Conservation (phyloP, 2,329 filamentous ascomycete genomes). For the Colletotrichum tabaci region DNA sequence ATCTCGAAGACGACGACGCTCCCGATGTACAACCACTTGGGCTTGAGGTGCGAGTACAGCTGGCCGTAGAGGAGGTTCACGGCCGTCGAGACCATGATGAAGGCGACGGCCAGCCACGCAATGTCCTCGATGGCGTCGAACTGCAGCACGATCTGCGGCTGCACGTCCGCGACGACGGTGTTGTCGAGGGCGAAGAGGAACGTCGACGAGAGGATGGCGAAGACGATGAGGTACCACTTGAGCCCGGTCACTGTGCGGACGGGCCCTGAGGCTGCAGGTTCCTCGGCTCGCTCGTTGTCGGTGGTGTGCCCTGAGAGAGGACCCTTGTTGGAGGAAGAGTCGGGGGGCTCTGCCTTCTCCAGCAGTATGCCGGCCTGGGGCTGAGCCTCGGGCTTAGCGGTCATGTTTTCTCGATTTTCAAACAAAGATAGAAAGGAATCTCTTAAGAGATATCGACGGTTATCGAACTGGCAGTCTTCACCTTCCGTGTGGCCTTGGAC, state of each 20-base stretch:
- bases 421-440: neutral
- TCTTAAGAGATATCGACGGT: neutral
- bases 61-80: conserved; percentile 42
- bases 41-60: conserved; percentile 51
- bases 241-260: conserved; percentile 29
- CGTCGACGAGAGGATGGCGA: conserved; percentile 41
- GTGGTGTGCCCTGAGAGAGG: conserved; percentile 23
- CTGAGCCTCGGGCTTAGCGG: neutral
- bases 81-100: conserved; percentile 44
- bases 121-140: conserved; percentile 56
- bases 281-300: conserved; percentile 23
- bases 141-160: conserved; percentile 54
- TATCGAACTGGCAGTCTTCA: neutral
- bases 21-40: conserved; percentile 52
- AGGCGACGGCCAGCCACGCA: conserved; percentile 54
- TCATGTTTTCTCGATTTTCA: neutral
- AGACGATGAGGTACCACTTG: conserved; percentile 43
- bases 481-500: neutral
- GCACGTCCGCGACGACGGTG: conserved; percentile 63
- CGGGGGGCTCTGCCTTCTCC: conserved; percentile 16
- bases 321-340: conserved; percentile 24
- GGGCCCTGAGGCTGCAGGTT: neutral
- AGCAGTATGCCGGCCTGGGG: neutral
- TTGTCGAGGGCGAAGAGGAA: conserved; percentile 59
- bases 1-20: conserved; percentile 54